These are phyloP conservation scores for Acacia pycnantha DNA, from an alignment of 331 rosid genomes.

Conservation along the genomic window DNA sequence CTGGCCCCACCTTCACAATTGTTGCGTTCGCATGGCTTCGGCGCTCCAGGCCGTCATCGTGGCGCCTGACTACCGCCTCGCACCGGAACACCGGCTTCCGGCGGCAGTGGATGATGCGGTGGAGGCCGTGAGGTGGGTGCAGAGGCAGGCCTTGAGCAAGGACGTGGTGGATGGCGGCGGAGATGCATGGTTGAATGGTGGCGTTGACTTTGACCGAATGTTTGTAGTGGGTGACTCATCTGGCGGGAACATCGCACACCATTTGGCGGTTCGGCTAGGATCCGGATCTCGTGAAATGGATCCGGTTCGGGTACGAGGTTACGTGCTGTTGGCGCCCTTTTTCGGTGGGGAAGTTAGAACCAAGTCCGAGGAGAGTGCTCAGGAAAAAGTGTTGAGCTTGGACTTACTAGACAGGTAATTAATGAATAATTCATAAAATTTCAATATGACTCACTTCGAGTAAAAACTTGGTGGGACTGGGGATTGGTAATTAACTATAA, in stretches of 20 bases:
- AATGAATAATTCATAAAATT: not conserved
- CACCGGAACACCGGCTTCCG: slow-evolving; percentile 76
- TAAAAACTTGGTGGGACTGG: not conserved
- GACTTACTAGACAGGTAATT: slow-evolving; percentile 81
- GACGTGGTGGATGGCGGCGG: slow-evolving; percentile 16
- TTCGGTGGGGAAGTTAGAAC: slow-evolving; percentile 83
- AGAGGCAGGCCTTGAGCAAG: slow-evolving; percentile 35
- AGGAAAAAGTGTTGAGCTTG: slow-evolving; percentile 46
- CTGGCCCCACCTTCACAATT: slow-evolving; percentile 78
- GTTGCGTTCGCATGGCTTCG: slow-evolving; percentile 55
- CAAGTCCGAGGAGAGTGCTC: slow-evolving; percentile 73
- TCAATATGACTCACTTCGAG: not conserved
- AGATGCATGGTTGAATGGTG: slow-evolving; percentile 55
- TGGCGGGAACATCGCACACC: slow-evolving; percentile 92
- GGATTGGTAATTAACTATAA: not conserved
- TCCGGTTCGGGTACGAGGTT: slow-evolving; percentile 64
- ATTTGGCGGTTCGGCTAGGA: slow-evolving; percentile 64
- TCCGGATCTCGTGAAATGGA: slow-evolving; percentile 21
- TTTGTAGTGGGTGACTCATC: slow-evolving; percentile 81
- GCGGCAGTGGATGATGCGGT: slow-evolving; percentile 70
- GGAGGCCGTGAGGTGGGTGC: slow-evolving; percentile 72
- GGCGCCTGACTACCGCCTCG: slow-evolving; percentile 72
- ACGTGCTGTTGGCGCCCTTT: slow-evolving; percentile 72
- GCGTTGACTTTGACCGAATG: slow-evolving; percentile 57
- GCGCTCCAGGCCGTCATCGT: slow-evolving; percentile 52